Evolutionary conservation across 176 grass and related monocot species (phyloP).

Genomic region (Oryza longistaminata): DNA sequence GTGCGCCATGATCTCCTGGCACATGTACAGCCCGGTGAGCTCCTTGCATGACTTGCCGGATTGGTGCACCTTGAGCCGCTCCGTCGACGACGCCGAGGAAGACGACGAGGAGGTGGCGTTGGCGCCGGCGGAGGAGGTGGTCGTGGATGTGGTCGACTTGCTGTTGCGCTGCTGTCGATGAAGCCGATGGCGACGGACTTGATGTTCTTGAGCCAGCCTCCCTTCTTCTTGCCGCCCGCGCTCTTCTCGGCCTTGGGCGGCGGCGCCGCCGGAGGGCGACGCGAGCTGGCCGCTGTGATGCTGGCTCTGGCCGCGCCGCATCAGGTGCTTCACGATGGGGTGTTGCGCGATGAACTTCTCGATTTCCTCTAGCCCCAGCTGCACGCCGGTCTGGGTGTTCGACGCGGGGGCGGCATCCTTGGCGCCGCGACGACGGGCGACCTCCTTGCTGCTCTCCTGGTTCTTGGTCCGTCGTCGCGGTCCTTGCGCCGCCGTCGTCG

Average conservation of each 20-base stretch:
- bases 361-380: slow-evolving; percentile 66
- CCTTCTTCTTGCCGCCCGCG: slow-evolving; percentile 58
- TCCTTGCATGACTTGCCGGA: slow-evolving; percentile 90
- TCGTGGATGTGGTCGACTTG: neutral
- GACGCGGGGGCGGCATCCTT: slow-evolving; percentile 44
- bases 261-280: neutral
- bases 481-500: neutral
- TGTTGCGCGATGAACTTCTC: slow-evolving; percentile 84
- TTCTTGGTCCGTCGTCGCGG: slow-evolving; percentile 44
- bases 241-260: slow-evolving; percentile 60
- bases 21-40: slow-evolving; percentile 85
- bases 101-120: neutral
- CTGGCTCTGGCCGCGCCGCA: slow-evolving; percentile 54
- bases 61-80: slow-evolving; percentile 79
- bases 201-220: slow-evolving; percentile 90
- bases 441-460: slow-evolving; percentile 58
- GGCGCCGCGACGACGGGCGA: slow-evolving; percentile 28
- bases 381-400: slow-evolving; percentile 49
- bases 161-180: slow-evolving; percentile 41
- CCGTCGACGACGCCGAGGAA: slow-evolving; percentile 26
- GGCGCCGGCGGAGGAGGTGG: neutral
- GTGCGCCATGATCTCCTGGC: slow-evolving; percentile 80
- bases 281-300: neutral
- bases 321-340: slow-evolving; percentile 82
- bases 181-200: slow-evolving; percentile 71